Base-by-base conservation (phyloP, 2,329 filamentous ascomycete genomes). In the Myriosclerotinia duriaeana region DNA sequence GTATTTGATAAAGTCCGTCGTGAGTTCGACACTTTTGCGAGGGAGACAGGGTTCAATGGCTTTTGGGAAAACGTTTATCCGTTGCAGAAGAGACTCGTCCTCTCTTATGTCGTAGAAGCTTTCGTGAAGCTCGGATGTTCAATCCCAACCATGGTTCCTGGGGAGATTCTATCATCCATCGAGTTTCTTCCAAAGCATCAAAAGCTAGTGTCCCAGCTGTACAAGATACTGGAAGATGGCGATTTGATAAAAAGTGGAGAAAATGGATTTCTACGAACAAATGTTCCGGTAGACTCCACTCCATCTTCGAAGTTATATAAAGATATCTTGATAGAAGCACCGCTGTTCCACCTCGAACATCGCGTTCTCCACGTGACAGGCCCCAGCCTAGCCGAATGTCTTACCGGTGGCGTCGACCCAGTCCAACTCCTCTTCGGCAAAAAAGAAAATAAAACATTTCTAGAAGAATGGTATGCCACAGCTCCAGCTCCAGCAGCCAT, bases 341-440 rank as follows among this genome's bases (percentile, higher is more conserved):
- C 53, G 20, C 8, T 54, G 4, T 61, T 71, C 11, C 76, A 74
- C 52, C 78, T 79, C 0, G 68, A 75, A 8, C 77, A 81, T 46
- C 69, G 69, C 6, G 59, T 34, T 7, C 71, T 68, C 15, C 61
- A 68, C 5, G 30, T 65, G 0, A 66, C 68, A 1, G 73, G 72
- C 3, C 66, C 64, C 6, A 63, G 40, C 59, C 42, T 72, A 58
- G 66, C 61, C 61, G 68, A 68, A 6, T 58, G 54, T 58, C 40
- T 75, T 4, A 40, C 22, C 1, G 74, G 74, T 2, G 65, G 68
- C 22, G 46, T 60, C 9, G 73, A 74, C 46, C 67, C 67, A 0
- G 40, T 75, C 17, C 66, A 73, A 54, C 26, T 74, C 12, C 50
- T 75, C 11, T 75, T 75, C 34, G 73, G 72, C 6, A 55, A 69